phyloP scores from a whole-genome alignment of 768 basidiomycete genomes.

The Baorangia bicolor region DNA sequence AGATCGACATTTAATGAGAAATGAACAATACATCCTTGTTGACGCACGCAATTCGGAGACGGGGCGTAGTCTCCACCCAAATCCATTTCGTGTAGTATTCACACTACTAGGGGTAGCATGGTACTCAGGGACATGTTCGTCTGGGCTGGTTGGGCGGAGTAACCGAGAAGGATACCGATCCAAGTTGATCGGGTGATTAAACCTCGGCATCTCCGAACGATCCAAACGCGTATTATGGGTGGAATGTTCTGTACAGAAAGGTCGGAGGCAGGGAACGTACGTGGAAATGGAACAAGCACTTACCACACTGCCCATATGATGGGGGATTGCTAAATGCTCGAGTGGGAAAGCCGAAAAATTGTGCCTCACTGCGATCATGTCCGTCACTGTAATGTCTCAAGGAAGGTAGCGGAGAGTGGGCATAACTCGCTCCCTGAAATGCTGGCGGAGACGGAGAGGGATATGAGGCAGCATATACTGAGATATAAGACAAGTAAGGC shows the following conservation, averaged over 20 bases:
- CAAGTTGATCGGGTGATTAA: not conserved
- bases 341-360: not conserved
- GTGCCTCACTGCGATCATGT: not conserved
- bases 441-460: conserved; percentile 38
- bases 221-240: not conserved
- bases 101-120: not conserved
- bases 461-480: conserved; percentile 29
- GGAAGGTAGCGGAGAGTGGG: conserved; percentile 2
- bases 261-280: not conserved
- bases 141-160: not conserved
- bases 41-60: conserved; percentile 70
- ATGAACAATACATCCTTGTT: not conserved
- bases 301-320: not conserved
- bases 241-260: conserved; percentile 6
- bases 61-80: conserved; percentile 57
- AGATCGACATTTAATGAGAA: conserved; percentile 5
- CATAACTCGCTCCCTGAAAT: conserved; percentile 13
- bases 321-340: not conserved
- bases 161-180: not conserved
- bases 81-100: conserved; percentile 35
- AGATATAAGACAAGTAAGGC: not conserved
- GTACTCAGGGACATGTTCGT: not conserved
- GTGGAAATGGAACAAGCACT: not conserved
- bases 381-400: not conserved
- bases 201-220: not conserved